These are phyloP conservation scores for Conoideocrella luteorostrata DNA, from an alignment of 2,329 filamentous ascomycete genomes.

Conservation along the genomic window DNA sequence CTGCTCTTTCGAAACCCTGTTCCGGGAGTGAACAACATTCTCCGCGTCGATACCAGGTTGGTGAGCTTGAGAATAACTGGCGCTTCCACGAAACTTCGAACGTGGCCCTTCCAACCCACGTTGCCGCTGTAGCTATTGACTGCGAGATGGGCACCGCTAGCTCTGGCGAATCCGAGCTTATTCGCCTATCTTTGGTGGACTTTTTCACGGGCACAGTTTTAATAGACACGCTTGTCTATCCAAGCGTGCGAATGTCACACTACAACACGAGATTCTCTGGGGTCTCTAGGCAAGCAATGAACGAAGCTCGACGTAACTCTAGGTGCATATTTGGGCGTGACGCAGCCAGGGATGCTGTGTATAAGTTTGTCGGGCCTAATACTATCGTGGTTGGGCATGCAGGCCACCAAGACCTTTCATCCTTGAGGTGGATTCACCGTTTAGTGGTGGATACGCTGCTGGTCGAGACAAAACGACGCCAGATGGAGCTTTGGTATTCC, in stretches of 20 bases:
- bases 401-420: constrained; percentile 33
- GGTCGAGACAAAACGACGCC: constrained; percentile 20
- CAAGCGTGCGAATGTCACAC: constrained; percentile 37
- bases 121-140: constrained; percentile 38
- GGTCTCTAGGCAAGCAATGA: constrained; percentile 33
- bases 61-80: constrained; percentile 23
- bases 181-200: constrained; percentile 45
- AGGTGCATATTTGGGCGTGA: constrained; percentile 34
- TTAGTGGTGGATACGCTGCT: constrained; percentile 39
- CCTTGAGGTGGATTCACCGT: constrained; percentile 42
- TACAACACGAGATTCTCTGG: constrained; percentile 46
- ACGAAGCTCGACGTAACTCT: constrained; percentile 22
- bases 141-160: constrained; percentile 48
- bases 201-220: constrained; percentile 42
- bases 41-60: constrained; percentile 14
- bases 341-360: constrained; percentile 35
- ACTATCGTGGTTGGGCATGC: constrained; percentile 45
- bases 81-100: constrained; percentile 14
- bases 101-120: not conserved
- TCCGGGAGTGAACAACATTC: constrained; percentile 18
- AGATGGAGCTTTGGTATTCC: not conserved
- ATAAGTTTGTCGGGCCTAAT: constrained; percentile 34
- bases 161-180: constrained; percentile 41
- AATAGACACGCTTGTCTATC: constrained; percentile 44
- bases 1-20: constrained; percentile 18